These are phyloP conservation scores for Scedosporium apiospermum DNA, from an alignment of 2,329 filamentous ascomycete species.

Conservation along the genomic window DNA sequence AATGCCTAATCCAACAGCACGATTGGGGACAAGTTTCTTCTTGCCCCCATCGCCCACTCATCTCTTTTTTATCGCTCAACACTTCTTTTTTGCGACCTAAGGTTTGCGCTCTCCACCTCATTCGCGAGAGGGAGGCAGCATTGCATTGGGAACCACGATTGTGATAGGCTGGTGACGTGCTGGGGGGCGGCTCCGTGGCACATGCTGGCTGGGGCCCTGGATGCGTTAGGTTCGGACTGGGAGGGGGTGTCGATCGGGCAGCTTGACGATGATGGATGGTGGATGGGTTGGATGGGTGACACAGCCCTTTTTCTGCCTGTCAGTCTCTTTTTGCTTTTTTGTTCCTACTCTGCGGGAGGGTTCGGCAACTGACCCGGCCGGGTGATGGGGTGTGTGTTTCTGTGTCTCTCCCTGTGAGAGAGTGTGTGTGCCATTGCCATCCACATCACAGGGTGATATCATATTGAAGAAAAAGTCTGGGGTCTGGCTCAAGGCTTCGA, in stretches of 20 bases:
- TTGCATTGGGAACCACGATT: not conserved
- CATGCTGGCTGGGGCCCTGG: conserved; percentile 1
- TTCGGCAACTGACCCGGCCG: not conserved
- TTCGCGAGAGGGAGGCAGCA: not conserved
- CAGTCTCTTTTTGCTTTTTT: not conserved
- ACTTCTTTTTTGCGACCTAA: not conserved
- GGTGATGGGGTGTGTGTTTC: not conserved
- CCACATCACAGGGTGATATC: not conserved
- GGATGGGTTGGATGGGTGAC: not conserved
- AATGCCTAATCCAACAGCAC: not conserved
- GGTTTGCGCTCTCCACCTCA: not conserved
- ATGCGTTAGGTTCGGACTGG: conserved; percentile 3
- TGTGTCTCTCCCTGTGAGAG: no score
- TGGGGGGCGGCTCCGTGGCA: conserved; percentile 1
- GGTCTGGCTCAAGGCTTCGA: not conserved
- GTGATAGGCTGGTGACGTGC: not conserved
- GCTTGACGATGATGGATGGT: not conserved
- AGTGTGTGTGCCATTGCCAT: not conserved
- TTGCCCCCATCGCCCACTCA: not conserved
- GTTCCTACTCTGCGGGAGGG: not conserved
- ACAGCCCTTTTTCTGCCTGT: not conserved
- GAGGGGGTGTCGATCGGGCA: not conserved
- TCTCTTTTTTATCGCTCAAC: not conserved
- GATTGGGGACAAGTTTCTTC: not conserved
- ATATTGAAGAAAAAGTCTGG: not conserved